Conservation (phyloP, 768 basidiomycete species). For the Russula emetica region DNA sequence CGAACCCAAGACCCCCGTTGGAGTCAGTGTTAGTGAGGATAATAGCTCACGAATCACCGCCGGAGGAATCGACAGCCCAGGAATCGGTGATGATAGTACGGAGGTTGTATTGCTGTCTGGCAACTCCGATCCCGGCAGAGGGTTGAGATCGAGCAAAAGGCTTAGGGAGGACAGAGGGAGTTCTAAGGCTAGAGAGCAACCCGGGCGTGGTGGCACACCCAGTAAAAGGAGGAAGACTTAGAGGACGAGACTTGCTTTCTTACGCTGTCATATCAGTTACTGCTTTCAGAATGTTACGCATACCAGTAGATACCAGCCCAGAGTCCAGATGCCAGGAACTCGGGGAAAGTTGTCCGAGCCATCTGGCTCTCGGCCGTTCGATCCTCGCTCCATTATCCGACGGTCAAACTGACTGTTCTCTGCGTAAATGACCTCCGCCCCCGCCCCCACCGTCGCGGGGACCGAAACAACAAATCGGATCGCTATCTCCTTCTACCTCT, state of each 20-base stretch:
- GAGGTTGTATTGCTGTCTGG: neutral
- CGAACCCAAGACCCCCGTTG: neutral
- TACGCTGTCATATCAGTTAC: neutral
- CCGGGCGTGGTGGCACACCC: neutral
- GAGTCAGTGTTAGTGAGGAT: neutral
- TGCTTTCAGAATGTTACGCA: neutral
- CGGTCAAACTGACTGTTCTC: too few species aligned
- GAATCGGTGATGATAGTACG: neutral
- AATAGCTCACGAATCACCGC: neutral
- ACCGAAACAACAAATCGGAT: too few species aligned
- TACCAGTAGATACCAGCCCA: neutral
- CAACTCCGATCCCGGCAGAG: neutral
- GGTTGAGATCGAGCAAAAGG: constrained; percentile 18
- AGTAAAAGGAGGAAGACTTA: constrained; percentile 16
- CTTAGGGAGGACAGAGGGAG: constrained; percentile 1
- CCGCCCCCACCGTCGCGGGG: too few species aligned
- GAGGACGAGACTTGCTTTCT: too few species aligned
- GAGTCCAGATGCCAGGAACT: neutral
- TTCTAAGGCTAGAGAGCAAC: neutral
- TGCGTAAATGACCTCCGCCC: too few species aligned
- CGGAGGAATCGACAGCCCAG: neutral
- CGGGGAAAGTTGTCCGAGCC: too few species aligned
- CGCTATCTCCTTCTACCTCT: too few species aligned
- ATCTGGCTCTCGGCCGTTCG: too few species aligned
- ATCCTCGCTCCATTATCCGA: too few species aligned